phyloP scores from a whole-genome alignment of 2,329 filamentous ascomycete genomes.

The Orbilia javanica region DNA sequence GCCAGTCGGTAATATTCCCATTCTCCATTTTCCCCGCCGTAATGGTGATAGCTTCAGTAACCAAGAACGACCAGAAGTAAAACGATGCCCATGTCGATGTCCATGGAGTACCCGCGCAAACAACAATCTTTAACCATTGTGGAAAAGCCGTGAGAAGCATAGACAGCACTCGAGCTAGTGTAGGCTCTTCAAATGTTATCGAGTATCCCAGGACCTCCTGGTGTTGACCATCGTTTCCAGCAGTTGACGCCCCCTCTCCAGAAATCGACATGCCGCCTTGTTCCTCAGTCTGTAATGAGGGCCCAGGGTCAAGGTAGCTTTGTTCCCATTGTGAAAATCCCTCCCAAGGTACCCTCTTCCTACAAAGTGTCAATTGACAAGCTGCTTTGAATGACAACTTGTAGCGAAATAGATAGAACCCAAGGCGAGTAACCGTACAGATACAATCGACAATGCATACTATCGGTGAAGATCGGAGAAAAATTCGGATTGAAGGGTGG shows the following conservation, averaged over 20 bases:
- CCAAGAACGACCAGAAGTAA: slow-evolving; percentile 9
- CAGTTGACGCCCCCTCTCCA: too few relatives aligned
- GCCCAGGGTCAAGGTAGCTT: too few relatives aligned
- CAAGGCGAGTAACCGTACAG: background rate
- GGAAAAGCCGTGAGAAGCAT: background rate
- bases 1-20: background rate
- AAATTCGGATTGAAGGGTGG: background rate
- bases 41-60: background rate
- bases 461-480: background rate
- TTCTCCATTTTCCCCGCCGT: background rate
- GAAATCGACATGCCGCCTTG: too few relatives aligned
- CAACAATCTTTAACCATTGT: background rate
- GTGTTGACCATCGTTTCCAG: too few relatives aligned
- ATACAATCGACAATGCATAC: background rate
- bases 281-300: too few relatives aligned
- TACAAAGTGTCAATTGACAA: background rate
- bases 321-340: background rate
- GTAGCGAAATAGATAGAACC: background rate
- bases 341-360: background rate
- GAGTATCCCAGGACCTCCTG: too few relatives aligned
- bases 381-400: background rate
- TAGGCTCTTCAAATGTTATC: too few relatives aligned
- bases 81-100: slow-evolving; percentile 11
- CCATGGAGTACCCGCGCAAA: slow-evolving; percentile 1
- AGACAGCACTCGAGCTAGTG: background rate